Base-by-base conservation (phyloP, 2,329 filamentous ascomycete species). In the Pseudogymnoascus pannorum region DNA sequence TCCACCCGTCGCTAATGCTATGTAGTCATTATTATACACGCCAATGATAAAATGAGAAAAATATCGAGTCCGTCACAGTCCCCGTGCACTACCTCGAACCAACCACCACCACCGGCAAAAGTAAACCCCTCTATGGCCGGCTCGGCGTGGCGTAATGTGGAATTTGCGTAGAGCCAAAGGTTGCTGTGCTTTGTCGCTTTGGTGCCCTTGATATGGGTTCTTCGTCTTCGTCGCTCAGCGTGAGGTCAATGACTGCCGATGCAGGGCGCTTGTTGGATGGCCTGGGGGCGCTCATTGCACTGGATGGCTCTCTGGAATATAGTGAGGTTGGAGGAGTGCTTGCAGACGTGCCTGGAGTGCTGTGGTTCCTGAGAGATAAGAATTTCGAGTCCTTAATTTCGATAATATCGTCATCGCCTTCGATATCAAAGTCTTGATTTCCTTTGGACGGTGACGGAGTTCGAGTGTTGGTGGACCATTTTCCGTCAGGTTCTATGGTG, bases 401-500 rank as follows among this genome's bases (percentile, higher is more conserved):
- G 38, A 83, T 74, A 14, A 82, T 68, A 62, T 82, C 78, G 58
- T 78, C 78, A 60, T 79, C 76, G 48, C 78, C 76, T 60, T 78
- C 75, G 44, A 42, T 44, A 51, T 85, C 33, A 68, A 68, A 60
- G 33, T 36, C 59, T 61, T 24, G 62, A 64, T 60, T 59, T 16
- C 59, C 59, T 61, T 24, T 29, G 8, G 36, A 36, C 29, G 64
- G 61, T 14, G 64, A 61, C 63, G 69, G 61, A 18, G 64, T 62
- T 63, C 69, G 71, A 7, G 51, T 63, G 40, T 72, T 64, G 5
- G 69, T 54, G 9, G 80, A 78, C 94, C 94, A 99, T 67, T 81
- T 79, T 2, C 93, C 94, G 66, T 92, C 82, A 1, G 93, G 91
- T 68, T 97, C 91, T 42, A 99, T 91, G 1, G 87, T 92, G 24